Evolutionary conservation across 345 rosid genomes (phyloP), one percentile per base, ranked within the genome.

Genomic region (Salix suchowensis): DNA sequence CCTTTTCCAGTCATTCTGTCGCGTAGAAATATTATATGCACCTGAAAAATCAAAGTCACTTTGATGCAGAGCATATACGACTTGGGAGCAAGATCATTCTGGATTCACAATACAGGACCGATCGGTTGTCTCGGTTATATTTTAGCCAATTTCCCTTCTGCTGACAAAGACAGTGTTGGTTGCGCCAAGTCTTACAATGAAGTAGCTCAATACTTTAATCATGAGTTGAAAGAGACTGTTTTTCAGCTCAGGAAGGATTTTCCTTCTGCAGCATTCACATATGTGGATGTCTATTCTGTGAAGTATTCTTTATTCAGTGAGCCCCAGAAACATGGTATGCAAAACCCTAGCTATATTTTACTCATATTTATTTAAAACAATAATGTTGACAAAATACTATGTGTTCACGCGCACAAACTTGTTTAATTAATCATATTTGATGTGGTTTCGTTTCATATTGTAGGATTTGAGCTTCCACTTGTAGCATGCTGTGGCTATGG

Each of bases 31-130:
- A 44, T 44, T 2, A 44, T 44, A 44, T 13, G 4, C 4, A 44
- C 3, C 24, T 55, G n/a, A 55, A 55, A 10, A 1, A n/a, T 4
- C 4, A 23, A 0, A 23, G 70, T 40, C 2, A 23, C 21, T 10
- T 32, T 78, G 78, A 76, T 70, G 42, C 83, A 90, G 91, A 84
- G 77, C 37, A 46, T 88, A 68, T 83, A 88, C 71, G 34, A 44
- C 2, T 7, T 2, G 50, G 91, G 91, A 34, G 96, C 73, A 1
- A 84, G 89, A 61, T 79, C 85, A 32, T 91, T 86, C 77, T 91
- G 94, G 97, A 85, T 91, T 74, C 97, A 88, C 72, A 86, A 84
- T 76, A 91, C 97, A 11, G 94, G 94, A 36, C 97, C 97, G 19
- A 80, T 90, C 26, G 92, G 97, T 5, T 90, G 97, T 67, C 78